Percentiles rank a stretch among this genome's conserved stretches.
Evolutionary conservation across 495 filamentous ascomycete genomes (phyloP).

Genomic region (Pyrenula massariospora): DNA sequence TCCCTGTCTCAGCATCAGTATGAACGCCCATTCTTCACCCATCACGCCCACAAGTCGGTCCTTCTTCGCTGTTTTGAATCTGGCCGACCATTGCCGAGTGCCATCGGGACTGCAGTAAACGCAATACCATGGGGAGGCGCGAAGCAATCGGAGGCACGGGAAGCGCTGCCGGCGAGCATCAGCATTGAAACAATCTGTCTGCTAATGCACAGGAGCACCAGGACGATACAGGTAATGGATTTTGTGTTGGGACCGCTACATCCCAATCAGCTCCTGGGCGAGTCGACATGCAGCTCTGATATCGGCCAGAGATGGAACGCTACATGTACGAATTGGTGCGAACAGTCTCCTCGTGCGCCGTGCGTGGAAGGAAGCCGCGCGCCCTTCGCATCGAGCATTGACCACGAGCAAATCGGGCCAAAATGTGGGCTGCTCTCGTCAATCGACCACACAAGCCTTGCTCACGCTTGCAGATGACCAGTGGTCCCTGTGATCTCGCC

Average conservation of each 20-base stretch:
- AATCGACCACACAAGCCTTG: too few relatives aligned
- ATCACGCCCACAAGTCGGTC: background rate
- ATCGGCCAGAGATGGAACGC: too few relatives aligned
- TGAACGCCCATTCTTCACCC: background rate
- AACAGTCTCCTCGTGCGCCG: too few relatives aligned
- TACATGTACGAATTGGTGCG: too few relatives aligned
- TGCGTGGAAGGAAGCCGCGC: too few relatives aligned
- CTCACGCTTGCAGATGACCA: too few relatives aligned
- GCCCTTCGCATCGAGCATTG: too few relatives aligned
- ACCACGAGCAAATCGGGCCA: too few relatives aligned
- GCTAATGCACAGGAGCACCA: background rate
- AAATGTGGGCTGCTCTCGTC: too few relatives aligned
- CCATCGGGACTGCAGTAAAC: background rate
- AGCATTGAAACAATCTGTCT: background rate
- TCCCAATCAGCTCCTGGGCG: too few relatives aligned
- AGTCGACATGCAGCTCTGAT: too few relatives aligned
- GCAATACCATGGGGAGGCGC: background rate
- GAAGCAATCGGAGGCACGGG: background rate
- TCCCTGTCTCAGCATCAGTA: background rate
- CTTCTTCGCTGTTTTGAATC: background rate
- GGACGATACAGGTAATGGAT: background rate
- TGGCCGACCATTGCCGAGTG: background rate
- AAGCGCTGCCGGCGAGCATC: background rate
- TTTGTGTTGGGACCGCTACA: background rate
- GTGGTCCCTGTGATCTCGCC: too few relatives aligned